Evolutionary conservation across 179 eudicot species (phyloP), one percentile per base, ranked within the genome.

Genomic region (Heliamphora pulchella): DNA sequence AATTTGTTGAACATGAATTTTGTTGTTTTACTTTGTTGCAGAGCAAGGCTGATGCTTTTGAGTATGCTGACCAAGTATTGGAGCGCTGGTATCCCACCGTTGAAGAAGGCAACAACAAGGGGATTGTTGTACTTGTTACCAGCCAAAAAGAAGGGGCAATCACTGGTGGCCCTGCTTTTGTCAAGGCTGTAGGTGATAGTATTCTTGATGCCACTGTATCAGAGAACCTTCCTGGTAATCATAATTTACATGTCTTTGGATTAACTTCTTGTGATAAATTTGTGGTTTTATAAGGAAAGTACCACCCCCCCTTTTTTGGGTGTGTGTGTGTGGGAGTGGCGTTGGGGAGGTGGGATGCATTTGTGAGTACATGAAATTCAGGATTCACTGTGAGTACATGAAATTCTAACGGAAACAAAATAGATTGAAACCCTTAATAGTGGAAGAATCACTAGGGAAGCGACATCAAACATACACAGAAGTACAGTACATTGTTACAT

Each of bases 21-120:
- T 54, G 44, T 81, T 61, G 3, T 39, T 62, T 5, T 43, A 39
- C 2, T 69, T 82, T 59, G 54, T 82, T 82, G 79, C 85, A 94
- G 99, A 96, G 98, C 93, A 94, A 94, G 90, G 99, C 99, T n/a
- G 98, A 96, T 89, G 99, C 98, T 11, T 96, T 96, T 84, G 99
- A 96, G 90, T 96, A 89, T 84, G 99, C 99, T 9, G 98, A 96
- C 80, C 97, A 94, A 92, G 86, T 96, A 50, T 80, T 96, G 82
- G 99, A 96, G 89, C 82, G 83, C 53, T 96, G 99, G 99, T 96
- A 96, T 85, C 99, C 99, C 14, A 86, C 89, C 3, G 59, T 92
- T 41, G 98, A 94, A 83, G 93, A 92, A 57, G 99, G 99, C 8
- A 90, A 88, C 86, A 92, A 89, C 85, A 94, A 96, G 89, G 98